Base-by-base conservation (phyloP, 2,329 filamentous ascomycete species). In the Pestalotiopsis sp. region DNA sequence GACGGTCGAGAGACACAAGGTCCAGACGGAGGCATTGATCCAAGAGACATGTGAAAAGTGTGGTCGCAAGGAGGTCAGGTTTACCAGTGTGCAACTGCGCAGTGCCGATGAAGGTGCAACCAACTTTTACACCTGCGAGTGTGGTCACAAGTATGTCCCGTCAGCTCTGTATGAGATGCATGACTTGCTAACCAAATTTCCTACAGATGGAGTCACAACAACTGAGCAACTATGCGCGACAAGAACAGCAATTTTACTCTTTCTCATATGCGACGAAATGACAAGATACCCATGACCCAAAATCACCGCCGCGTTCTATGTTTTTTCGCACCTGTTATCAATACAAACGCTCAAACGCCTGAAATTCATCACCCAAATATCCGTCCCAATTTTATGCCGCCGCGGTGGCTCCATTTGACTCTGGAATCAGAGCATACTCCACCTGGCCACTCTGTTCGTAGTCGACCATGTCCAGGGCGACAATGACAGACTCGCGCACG, bases 391-490 rank as follows among this genome's bases (percentile, higher is more conserved):
- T 70, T 68, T 74, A 77, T 72, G 69, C 73, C 52, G 64, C 83
- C 70, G 81, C 82, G 68, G 80, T 75, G 73, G 80, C 81, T 72
- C 81, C 81, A 71, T 80, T 78, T 64, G 81, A 81, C 75, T 92
- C 88, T 3, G 95, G 95, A 73, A 98, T 91, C 76, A 97, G 87
- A 61, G 96, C 96, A 84, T 99, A 99, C 79, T 99, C 95, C 39
- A 90, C 84, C 81, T 97, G 90, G 57, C 93, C 93, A 74, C 90
- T 93, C 84, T 93, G 94, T 85, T 99, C 96, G 77, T 94, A 98
- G 78, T 98, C 95, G 12, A 95, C 96, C 94, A 99, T 99, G 80
- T 99, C 96, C 73, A 99, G 86, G 59, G 96, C 96, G 68, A 99
- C 96, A 75, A 98, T 90, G 52, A 97, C 91, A 80, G 95, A 98